phyloP scores from a whole-genome alignment of 2,329 filamentous ascomycete species.

The Fusarium burgessii region DNA sequence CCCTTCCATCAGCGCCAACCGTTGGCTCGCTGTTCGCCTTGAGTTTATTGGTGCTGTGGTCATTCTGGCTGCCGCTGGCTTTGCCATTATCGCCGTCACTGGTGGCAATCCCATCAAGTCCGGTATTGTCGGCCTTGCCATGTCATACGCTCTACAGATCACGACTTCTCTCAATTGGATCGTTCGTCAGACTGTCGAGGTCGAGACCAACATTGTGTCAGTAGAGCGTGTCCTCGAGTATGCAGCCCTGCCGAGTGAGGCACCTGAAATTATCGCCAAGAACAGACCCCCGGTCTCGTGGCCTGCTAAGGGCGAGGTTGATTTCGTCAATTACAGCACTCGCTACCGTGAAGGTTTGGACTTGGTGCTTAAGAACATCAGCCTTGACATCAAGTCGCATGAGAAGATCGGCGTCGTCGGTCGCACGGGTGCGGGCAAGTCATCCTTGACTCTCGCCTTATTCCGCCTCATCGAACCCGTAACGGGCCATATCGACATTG shows the following conservation, averaged over 20 bases:
- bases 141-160: conserved; percentile 98
- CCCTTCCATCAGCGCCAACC: conserved; percentile 91
- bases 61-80: conserved; percentile 86
- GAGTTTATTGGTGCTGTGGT: conserved; percentile 97
- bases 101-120: conserved; percentile 71
- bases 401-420: conserved; percentile 99
- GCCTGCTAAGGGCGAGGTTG: conserved; percentile 88
- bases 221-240: conserved; percentile 98
- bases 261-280: conserved; percentile 91
- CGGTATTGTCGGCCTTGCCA: conserved; percentile 88
- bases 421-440: conserved; percentile 95
- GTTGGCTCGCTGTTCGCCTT: conserved; percentile 94
- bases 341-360: conserved; percentile 91
- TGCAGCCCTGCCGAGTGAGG: conserved; percentile 89
- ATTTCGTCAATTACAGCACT: conserved; percentile 94
- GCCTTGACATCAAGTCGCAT: conserved; percentile 90
- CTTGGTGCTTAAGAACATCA: conserved; percentile 92
- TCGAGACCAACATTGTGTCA: conserved; percentile 99
- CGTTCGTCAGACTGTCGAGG: conserved; percentile 96
- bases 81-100: conserved; percentile 84
- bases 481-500: conserved; percentile 87
- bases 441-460: conserved; percentile 88
- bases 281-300: conserved; percentile 89
- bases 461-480: conserved; percentile 95
- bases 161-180: conserved; percentile 99